Conservation (phyloP, 2,329 filamentous ascomycete species). For the Talaromyces atroroseus region DNA sequence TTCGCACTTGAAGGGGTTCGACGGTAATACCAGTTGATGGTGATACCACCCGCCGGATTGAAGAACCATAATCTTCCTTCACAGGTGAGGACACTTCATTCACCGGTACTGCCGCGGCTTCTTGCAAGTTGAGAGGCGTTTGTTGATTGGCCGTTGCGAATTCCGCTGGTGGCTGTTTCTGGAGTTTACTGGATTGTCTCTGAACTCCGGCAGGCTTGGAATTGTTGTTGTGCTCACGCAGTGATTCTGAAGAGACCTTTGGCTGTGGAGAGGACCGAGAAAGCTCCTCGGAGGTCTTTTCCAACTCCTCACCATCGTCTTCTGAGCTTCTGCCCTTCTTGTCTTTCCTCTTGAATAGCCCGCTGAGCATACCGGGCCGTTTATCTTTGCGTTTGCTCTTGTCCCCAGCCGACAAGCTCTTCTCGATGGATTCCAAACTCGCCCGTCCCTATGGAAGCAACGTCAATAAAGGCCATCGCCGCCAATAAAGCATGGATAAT, state of each 20-base stretch:
- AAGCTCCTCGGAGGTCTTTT: slow-evolving; percentile 59
- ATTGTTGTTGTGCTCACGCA: slow-evolving; percentile 31
- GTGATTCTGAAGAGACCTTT: slow-evolving; percentile 41
- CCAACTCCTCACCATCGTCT: slow-evolving; percentile 43
- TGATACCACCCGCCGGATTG: slow-evolving; percentile 33
- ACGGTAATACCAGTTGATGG: slow-evolving; percentile 22
- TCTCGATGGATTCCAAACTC: slow-evolving; percentile 73
- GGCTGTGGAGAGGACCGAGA: slow-evolving; percentile 41
- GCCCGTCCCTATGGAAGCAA: slow-evolving; percentile 45
- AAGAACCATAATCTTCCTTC: slow-evolving; percentile 22
- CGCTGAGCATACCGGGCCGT: slow-evolving; percentile 67
- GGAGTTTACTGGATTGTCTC: slow-evolving; percentile 61
- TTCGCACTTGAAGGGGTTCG: slow-evolving; percentile 17
- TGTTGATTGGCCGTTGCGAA: slow-evolving; percentile 33
- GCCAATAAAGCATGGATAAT: slow-evolving; percentile 11
- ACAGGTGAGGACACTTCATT: slow-evolving; percentile 18
- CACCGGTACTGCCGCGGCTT: slow-evolving; percentile 18
- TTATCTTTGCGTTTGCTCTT: slow-evolving; percentile 64
- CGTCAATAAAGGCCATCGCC: not conserved
- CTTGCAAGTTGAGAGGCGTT: slow-evolving; percentile 21
- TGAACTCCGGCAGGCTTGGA: slow-evolving; percentile 40
- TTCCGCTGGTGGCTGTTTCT: slow-evolving; percentile 57
- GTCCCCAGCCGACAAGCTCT: slow-evolving; percentile 57
- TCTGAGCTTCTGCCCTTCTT: slow-evolving; percentile 51
- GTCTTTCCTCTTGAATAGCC: slow-evolving; percentile 62